A percentile compares a stretch with the other conserved stretches of the same genome.
Conservation (phyloP, 208 protist species). For the Borovskyia barvae region DNA sequence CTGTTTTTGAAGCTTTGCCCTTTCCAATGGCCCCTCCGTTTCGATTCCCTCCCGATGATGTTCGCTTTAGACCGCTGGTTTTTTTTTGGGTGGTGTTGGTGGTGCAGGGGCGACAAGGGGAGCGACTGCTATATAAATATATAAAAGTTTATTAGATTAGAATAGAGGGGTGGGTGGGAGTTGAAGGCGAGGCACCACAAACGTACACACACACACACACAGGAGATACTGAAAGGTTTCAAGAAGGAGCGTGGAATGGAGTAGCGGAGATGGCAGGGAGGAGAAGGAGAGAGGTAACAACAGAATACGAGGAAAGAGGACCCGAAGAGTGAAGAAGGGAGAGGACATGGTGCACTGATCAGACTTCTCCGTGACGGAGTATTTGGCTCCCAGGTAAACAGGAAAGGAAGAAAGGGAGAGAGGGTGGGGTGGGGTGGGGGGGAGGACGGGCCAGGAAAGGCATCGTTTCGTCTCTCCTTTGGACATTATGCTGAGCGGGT, state of each 20-base stretch:
- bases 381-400: not conserved
- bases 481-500: no score
- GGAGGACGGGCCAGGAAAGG: no score
- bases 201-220: not conserved
- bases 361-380: not conserved
- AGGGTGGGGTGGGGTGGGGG: not conserved
- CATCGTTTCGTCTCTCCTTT: no score
- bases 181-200: not conserved
- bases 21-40: no score
- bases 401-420: conserved; percentile 7
- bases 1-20: not conserved
- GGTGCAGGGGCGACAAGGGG: no score
- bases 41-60: no score
- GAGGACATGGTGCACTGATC: not conserved
- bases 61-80: no score
- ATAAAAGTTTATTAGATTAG: not conserved
- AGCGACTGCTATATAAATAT: not conserved
- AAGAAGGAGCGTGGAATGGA: not conserved
- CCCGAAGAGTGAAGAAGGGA: not conserved
- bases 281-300: not conserved
- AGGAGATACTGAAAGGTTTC: not conserved
- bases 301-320: not conserved
- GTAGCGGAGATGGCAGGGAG: not conserved
- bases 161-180: not conserved
- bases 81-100: no score